Evolutionary conservation across 257 asterid genomes (phyloP).

Genomic region (Nicotiana attenuata): DNA sequence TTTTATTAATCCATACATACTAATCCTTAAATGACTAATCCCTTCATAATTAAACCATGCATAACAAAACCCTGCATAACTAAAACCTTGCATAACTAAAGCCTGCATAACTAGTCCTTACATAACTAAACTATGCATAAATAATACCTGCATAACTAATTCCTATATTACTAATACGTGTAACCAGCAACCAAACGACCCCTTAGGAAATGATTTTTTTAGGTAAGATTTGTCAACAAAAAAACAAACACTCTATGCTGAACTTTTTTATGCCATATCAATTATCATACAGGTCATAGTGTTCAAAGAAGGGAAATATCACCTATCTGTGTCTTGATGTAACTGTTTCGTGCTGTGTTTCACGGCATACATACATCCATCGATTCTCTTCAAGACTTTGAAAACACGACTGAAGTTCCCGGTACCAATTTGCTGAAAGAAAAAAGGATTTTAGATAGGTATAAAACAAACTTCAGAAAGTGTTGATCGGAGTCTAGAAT

Average conservation of each 20-base stretch:
- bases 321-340: conserved; percentile 84
- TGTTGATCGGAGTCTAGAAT: not conserved
- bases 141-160: too few species aligned
- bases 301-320: not conserved
- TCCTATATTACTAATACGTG: too few species aligned
- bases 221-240: not conserved
- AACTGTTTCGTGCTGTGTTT: conserved; percentile 63
- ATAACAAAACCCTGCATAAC: too few species aligned
- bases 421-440: conserved; percentile 69
- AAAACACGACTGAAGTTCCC: conserved; percentile 87
- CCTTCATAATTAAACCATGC: too few species aligned
- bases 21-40: too few species aligned
- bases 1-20: too few species aligned
- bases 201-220: not conserved
- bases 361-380: conserved; percentile 92
- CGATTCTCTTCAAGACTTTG: conserved; percentile 84
- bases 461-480: not conserved
- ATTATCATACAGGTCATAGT: conserved; percentile 7
- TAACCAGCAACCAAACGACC: too few species aligned
- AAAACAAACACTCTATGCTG: not conserved
- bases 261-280: not conserved
- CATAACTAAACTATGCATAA: too few species aligned
- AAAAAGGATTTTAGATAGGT: not conserved
- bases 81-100: too few species aligned
- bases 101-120: too few species aligned